These are phyloP conservation scores for Candolleomyces eurysporus DNA, from an alignment of 768 basidiomycete species.

Conservation along the genomic window DNA sequence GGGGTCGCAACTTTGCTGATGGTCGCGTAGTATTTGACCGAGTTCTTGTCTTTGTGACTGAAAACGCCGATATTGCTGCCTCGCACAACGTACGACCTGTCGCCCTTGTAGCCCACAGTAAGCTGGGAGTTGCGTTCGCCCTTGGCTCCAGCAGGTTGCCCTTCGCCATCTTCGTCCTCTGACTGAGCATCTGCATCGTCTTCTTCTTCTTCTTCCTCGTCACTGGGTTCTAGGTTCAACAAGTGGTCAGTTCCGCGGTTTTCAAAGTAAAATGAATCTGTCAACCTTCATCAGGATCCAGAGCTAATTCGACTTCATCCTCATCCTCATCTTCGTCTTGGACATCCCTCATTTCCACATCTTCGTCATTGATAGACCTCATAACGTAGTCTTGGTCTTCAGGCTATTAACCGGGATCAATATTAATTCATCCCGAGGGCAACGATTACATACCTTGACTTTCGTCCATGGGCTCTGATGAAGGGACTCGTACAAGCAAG, in stretches of 20 bases:
- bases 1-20: slow-evolving; percentile 80
- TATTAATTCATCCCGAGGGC: not conserved
- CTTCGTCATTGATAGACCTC: slow-evolving; percentile 61
- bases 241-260: not conserved
- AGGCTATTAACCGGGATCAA: slow-evolving; percentile 33
- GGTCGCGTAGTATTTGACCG: slow-evolving; percentile 83
- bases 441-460: slow-evolving; percentile 55
- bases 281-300: slow-evolving; percentile 59
- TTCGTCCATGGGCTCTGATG: slow-evolving; percentile 77
- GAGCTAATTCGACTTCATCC: slow-evolving; percentile 68
- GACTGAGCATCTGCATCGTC: slow-evolving; percentile 23
- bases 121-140: slow-evolving; percentile 84
- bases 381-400: slow-evolving; percentile 89
- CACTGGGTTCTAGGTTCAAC: slow-evolving; percentile 36
- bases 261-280: slow-evolving; percentile 21
- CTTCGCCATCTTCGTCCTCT: slow-evolving; percentile 39
- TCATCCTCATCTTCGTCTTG: slow-evolving; percentile 77
- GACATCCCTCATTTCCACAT: slow-evolving; percentile 84
- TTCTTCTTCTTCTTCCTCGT: slow-evolving; percentile 49
- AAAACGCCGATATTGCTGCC: slow-evolving; percentile 93
- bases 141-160: slow-evolving; percentile 35
- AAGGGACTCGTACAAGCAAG: slow-evolving; percentile 76
- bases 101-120: slow-evolving; percentile 93
- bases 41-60: slow-evolving; percentile 61
- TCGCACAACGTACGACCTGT: slow-evolving; percentile 89